phyloP scores from a whole-genome alignment of 768 basidiomycete genomes.

The Lentinula sp. region DNA sequence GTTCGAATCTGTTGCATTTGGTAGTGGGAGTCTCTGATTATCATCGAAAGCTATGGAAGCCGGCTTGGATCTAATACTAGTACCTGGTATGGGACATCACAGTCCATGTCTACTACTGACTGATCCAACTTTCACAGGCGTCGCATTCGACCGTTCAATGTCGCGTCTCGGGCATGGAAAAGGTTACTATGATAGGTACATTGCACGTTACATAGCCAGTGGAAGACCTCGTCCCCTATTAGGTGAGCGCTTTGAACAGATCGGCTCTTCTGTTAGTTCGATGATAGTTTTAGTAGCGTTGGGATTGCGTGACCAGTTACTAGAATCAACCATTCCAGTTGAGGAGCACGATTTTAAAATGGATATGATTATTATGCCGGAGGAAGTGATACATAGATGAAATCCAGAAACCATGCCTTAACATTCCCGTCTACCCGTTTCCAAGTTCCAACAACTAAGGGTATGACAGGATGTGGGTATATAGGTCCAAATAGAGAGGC shows the following conservation, averaged over 20 bases:
- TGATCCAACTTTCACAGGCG: conserved; percentile 32
- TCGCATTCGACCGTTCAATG: conserved; percentile 67
- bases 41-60: conserved; percentile 27
- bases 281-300: conserved; percentile 48
- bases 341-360: conserved; percentile 57
- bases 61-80: conserved; percentile 55
- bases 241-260: conserved; percentile 32
- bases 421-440: background rate
- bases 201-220: conserved; percentile 45
- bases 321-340: conserved; percentile 47
- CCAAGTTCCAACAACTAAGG: background rate
- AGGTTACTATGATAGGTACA: conserved; percentile 77
- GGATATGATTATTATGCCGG: conserved; percentile 52
- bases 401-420: background rate
- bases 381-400: conserved; percentile 16
- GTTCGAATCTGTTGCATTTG: conserved; percentile 13
- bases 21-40: background rate
- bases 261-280: conserved; percentile 1
- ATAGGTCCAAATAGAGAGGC: background rate
- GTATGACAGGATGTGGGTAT: background rate
- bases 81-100: conserved; percentile 44
- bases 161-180: conserved; percentile 78
- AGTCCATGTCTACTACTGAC: background rate
- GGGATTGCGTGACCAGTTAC: conserved; percentile 56
- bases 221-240: conserved; percentile 47